Evolutionary conservation across 345 rosid genomes (phyloP).

Genomic region (Salix viminalis): DNA sequence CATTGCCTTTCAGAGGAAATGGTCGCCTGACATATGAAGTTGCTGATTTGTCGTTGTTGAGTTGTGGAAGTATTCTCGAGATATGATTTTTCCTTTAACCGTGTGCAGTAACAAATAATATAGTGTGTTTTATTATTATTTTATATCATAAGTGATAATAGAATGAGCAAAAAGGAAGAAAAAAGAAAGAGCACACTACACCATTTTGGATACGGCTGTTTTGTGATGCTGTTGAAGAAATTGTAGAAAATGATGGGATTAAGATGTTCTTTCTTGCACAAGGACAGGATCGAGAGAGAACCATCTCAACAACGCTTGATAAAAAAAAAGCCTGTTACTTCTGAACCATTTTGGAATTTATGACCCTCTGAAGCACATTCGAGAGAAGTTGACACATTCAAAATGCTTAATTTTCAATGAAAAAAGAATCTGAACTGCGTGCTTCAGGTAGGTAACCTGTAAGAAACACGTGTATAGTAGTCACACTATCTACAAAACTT

Average conservation of each 20-base stretch:
- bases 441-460: too few species aligned
- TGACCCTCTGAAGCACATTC: neutral
- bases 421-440: neutral
- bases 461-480: neutral
- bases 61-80: slow-evolving; percentile 30
- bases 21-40: slow-evolving; percentile 23
- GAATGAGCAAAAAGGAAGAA: neutral
- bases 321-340: neutral
- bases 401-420: neutral
- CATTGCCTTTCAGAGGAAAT: slow-evolving; percentile 26
- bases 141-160: too few species aligned
- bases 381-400: neutral
- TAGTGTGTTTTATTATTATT: too few species aligned
- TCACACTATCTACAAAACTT: slow-evolving; percentile 20
- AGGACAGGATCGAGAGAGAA: neutral
- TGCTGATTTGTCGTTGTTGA: slow-evolving; percentile 22
- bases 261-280: neutral
- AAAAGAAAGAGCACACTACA: neutral
- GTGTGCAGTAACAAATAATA: slow-evolving; percentile 52
- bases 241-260: neutral
- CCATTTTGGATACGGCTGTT: neutral
- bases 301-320: neutral
- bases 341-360: neutral
- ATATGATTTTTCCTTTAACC: slow-evolving; percentile 51
- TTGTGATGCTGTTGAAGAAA: neutral